Base-by-base conservation (phyloP, 1,139 yeast genomes). In the Zhuliangozyma parablackwelliae region DNA sequence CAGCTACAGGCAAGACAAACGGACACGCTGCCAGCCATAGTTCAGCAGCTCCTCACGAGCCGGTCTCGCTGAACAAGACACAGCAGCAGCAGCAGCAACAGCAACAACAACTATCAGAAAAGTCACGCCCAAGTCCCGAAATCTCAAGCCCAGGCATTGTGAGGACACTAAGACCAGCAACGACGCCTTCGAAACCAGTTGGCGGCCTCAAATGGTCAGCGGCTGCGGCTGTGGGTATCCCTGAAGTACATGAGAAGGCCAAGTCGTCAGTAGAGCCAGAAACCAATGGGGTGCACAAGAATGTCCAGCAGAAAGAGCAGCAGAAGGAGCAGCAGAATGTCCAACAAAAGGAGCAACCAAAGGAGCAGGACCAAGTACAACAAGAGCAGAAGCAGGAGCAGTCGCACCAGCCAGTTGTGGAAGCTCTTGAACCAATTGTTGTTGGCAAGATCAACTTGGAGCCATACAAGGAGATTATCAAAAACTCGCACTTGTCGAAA, bases 131-230 rank as follows among this genome's bases (percentile, higher is more conserved):
- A 1, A 54, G 59, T 12, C 58, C 59, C 7, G 65, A 59, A 25
- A 40, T 53, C 21, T 39, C 59, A 1, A 57, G 61, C 30, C 63
- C 64, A 5, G 67, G 56, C 8, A 61, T 62, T 30, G 69, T 61
- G 29, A 68, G 76, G 39, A 75, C 79, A 1, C 61, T 81, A 39
- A 80, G 79, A 54, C 88, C 88, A 3, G 87, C 88, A 1, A 69
- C 80, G 0, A 71, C 82, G 6, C 88, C 88, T 9, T 64, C 78
- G 9, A 77, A 76, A 44, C 85, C 86, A 1, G 72, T 74, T 3
- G 79, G 81, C 11, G 83, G 77, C 40, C 62, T 81, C 45, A 80
- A 81, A 48, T 82, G 90, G 76, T 75, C 92, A 0, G 74, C 82
- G 1, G 82, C 86, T 2, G 85, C 83, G 2, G 80, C 81, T 6